Evolutionary conservation across 176 grass and related monocot genomes (phyloP).

Genomic region (Avena insularis): DNA sequence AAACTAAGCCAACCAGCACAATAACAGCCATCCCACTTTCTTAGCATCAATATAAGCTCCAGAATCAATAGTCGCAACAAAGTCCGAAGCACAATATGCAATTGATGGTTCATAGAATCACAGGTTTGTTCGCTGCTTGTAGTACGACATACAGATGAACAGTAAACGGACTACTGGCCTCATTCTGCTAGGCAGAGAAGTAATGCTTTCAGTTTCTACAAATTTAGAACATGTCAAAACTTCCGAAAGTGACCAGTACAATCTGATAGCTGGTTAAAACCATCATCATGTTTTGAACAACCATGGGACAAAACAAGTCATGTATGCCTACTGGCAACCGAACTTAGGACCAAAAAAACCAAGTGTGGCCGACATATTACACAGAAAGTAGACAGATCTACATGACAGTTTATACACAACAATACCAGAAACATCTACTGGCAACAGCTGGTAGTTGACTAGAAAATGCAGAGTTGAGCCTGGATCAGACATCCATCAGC

Average conservation of each 20-base stretch:
- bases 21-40: not conserved
- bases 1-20: not conserved
- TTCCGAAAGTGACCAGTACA: not conserved
- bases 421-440: not conserved
- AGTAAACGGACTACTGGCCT: not conserved
- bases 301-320: not conserved
- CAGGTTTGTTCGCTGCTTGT: not conserved
- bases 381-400: not conserved
- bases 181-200: not conserved
- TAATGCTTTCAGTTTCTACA: not conserved
- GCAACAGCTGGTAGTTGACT: not conserved
- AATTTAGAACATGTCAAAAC: not conserved
- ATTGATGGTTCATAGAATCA: not conserved
- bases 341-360: not conserved
- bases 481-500: not conserved
- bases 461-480: not conserved
- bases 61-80: not conserved
- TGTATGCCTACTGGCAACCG: not conserved
- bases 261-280: not conserved
- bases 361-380: not conserved
- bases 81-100: not conserved
- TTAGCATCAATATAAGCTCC: constrained; percentile 18
- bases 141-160: not conserved
- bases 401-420: not conserved
- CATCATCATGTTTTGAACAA: not conserved